Percentiles rank a stretch among this genome's conserved stretches.
Evolutionary conservation across 176 grass and related monocot genomes (phyloP).

Genomic region (Ampelocalamus luodianensis): DNA sequence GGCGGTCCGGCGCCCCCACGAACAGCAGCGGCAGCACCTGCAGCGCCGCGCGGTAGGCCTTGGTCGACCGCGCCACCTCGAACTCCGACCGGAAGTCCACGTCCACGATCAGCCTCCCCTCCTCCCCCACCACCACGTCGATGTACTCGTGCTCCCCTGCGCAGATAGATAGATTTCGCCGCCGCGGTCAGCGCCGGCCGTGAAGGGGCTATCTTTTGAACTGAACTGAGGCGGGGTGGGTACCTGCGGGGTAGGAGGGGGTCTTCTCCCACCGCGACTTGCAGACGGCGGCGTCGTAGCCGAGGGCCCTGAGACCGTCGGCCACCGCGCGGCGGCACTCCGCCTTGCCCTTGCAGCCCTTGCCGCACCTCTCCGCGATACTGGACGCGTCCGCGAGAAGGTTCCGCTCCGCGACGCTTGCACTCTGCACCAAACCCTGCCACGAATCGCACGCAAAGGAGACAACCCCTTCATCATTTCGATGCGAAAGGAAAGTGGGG

Average conservation of each 20-base stretch:
- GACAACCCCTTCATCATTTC: conserved; percentile 25
- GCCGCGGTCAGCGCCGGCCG: neutral
- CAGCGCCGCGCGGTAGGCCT: conserved; percentile 78
- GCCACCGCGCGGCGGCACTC: conserved; percentile 61
- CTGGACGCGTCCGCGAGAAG: conserved; percentile 80
- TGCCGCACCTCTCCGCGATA: conserved; percentile 57
- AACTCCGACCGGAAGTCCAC: conserved; percentile 90
- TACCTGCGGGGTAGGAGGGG: conserved; percentile 64
- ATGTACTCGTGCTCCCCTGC: conserved; percentile 93
- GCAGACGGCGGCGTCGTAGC: conserved; percentile 89
- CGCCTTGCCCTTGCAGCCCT: conserved; percentile 53
- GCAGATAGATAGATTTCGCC: neutral
- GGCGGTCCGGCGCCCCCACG: conserved; percentile 68
- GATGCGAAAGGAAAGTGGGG: neutral
- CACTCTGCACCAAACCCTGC: conserved; percentile 77
- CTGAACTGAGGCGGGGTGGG: neutral
- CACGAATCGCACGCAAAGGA: conserved; percentile 44
- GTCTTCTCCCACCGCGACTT: conserved; percentile 80
- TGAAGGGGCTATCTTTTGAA: neutral
- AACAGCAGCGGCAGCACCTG: conserved; percentile 75
- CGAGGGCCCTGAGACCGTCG: conserved; percentile 72
- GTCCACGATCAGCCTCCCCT: conserved; percentile 69
- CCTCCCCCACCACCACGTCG: conserved; percentile 63
- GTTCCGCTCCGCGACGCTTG: conserved; percentile 78
- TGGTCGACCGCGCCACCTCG: conserved; percentile 80